A percentile compares a stretch with the other conserved stretches of the same genome.
Conservation (phyloP, 2,329 filamentous ascomycete species). For the Arthroderma sp. region DNA sequence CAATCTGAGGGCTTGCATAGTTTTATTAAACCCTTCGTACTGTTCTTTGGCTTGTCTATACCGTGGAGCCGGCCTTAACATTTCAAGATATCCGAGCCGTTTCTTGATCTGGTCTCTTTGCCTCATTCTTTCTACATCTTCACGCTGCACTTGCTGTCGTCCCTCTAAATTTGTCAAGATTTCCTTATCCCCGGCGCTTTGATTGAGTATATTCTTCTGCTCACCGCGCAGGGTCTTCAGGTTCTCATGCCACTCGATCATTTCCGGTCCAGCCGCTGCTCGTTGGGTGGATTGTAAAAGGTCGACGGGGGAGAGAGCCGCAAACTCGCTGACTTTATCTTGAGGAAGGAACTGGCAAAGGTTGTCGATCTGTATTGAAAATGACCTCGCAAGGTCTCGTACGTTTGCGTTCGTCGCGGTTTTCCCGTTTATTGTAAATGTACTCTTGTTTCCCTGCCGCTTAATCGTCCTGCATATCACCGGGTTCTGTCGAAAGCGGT, state of each 20-base stretch:
- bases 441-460: slow-evolving; percentile 65
- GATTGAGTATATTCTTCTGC: slow-evolving; percentile 51
- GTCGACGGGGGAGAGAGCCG: slow-evolving; percentile 66
- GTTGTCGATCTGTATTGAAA: slow-evolving; percentile 94
- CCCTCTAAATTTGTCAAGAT: slow-evolving; percentile 53
- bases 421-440: slow-evolving; percentile 64
- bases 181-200: slow-evolving; percentile 47
- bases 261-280: slow-evolving; percentile 69
- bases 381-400: slow-evolving; percentile 50
- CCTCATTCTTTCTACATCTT: slow-evolving; percentile 69
- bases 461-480: slow-evolving; percentile 64
- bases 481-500: slow-evolving; percentile 47
- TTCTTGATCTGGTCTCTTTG: slow-evolving; percentile 58
- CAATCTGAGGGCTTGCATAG: slow-evolving; percentile 40
- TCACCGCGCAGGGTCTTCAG: slow-evolving; percentile 58
- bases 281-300: slow-evolving; percentile 75
- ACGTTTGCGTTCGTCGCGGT: slow-evolving; percentile 49
- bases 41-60: slow-evolving; percentile 45
- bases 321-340: slow-evolving; percentile 90
- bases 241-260: slow-evolving; percentile 63
- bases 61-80: slow-evolving; percentile 50
- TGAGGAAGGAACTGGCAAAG: slow-evolving; percentile 94
- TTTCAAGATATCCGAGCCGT: slow-evolving; percentile 51
- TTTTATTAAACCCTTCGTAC: slow-evolving; percentile 41
- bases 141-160: slow-evolving; percentile 60